Evolutionary conservation across 2,329 filamentous ascomycete species (phyloP), one percentile per base, ranked within the genome.

Genomic region (Calycina herbarum): DNA sequence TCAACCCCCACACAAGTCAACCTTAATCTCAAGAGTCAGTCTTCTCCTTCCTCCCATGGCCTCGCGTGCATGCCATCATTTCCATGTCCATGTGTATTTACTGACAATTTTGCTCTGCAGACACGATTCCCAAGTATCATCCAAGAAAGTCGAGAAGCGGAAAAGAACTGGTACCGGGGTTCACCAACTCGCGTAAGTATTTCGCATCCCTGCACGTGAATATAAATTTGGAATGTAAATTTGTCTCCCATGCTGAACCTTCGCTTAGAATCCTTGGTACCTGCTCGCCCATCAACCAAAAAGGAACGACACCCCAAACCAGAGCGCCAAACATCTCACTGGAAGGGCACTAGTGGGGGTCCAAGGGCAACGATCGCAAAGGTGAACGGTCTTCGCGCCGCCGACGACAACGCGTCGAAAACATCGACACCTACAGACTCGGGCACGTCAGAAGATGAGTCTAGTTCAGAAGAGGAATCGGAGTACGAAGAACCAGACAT

Each of bases 401-500:
- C 63, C 33, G 65, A 45, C 24, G 20, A 61, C 59, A 64, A 56
- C 24, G 57, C 68, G 17, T 66, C 59, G 29, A 73, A 72, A 54
- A 62, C 68, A 2, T 69, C 73, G 2, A 72, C 71, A 4, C 64
- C 69, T 17, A 72, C 65, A 7, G 74, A 76, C 51, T 69, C 73
- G 63, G 75, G 74, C 56, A 75, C 74, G 40, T 73, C 72, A 2
- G 74, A 74, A 33, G 71, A 74, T 17, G 73, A 76, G 51, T 70
- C 67, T 40, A 74, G 70, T 59, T 76, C 73, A 4, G 75, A 75
- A 62, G 74, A 75, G 62, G 73, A 76, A 48, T 75, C 73, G 15
- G 73, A 75, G 35, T 74, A 76, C 57, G 75, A 75, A 57, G 75
- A 77, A 51, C 73, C 74, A 2, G 72, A 73, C 48, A 72, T 75